phyloP scores from a whole-genome alignment of 768 basidiomycete genomes.

The Neoboletus subvelutipes region DNA sequence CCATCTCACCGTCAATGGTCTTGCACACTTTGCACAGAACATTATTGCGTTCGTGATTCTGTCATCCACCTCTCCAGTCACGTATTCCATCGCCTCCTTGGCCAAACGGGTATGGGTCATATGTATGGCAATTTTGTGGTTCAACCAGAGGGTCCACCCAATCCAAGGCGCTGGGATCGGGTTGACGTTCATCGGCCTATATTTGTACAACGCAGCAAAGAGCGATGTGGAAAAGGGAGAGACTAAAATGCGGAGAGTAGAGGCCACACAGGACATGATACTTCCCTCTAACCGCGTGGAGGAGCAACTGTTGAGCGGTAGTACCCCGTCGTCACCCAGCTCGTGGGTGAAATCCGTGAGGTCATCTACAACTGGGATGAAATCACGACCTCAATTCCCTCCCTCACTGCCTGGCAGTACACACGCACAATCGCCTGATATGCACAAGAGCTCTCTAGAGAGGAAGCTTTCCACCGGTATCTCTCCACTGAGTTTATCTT shows the following conservation, averaged over 20 bases:
- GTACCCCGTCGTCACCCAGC: slow-evolving; percentile 29
- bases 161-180: slow-evolving; percentile 88
- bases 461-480: slow-evolving; percentile 17
- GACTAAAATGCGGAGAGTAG: slow-evolving; percentile 77
- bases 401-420: slow-evolving; percentile 2
- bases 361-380: slow-evolving; percentile 28
- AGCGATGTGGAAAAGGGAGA: slow-evolving; percentile 91
- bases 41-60: slow-evolving; percentile 97
- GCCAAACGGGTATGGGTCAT: slow-evolving; percentile 98
- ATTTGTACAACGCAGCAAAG: slow-evolving; percentile 96
- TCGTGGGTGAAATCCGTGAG: neutral
- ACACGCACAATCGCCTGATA: slow-evolving; percentile 3
- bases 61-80: slow-evolving; percentile 94
- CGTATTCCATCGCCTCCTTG: slow-evolving; percentile 97
- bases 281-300: slow-evolving; percentile 71
- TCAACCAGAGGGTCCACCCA: slow-evolving; percentile 80
- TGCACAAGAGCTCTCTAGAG: slow-evolving; percentile 12
- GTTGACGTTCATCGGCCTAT: slow-evolving; percentile 87
- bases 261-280: slow-evolving; percentile 65
- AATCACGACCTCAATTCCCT: slow-evolving; percentile 19
- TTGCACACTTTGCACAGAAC: slow-evolving; percentile 95
- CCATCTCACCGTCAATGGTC: slow-evolving; percentile 91
- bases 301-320: slow-evolving; percentile 46
- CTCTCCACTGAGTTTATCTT: slow-evolving; percentile 18
- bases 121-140: slow-evolving; percentile 97